These are phyloP conservation scores for Fereydounia khargensis DNA, from an alignment of 1,284 basidiomycete species.

Conservation along the genomic window DNA sequence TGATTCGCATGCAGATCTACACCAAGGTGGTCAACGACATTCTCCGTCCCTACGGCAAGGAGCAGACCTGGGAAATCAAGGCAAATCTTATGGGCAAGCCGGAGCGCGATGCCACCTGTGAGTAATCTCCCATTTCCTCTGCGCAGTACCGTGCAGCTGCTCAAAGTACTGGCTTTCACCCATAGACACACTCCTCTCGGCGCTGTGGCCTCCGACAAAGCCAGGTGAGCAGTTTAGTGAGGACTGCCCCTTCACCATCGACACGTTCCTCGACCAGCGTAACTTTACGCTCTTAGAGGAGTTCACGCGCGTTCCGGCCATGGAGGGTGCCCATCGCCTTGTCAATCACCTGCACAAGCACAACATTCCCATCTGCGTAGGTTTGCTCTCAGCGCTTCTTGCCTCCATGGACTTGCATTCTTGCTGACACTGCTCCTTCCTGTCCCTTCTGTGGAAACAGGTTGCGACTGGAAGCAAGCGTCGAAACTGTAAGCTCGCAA, in stretches of 20 bases:
- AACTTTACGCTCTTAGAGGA: slow-evolving; percentile 46
- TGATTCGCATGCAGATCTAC: too few species aligned
- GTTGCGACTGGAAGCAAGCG: slow-evolving; percentile 55
- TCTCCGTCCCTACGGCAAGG: slow-evolving; percentile 52
- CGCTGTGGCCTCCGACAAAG: slow-evolving; percentile 47
- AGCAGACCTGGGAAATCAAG: slow-evolving; percentile 58
- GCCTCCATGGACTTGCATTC: neutral
- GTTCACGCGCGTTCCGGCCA: slow-evolving; percentile 49
- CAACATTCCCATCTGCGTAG: slow-evolving; percentile 54
- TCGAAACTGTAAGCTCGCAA: too few species aligned
- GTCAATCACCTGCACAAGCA: slow-evolving; percentile 51
- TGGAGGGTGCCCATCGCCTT: slow-evolving; percentile 52
- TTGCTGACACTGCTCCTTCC: neutral
- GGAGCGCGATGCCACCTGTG: slow-evolving; percentile 48
- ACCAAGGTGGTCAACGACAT: slow-evolving; percentile 56
- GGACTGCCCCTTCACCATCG: slow-evolving; percentile 55
- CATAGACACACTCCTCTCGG: slow-evolving; percentile 39
- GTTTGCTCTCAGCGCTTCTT: too few species aligned
- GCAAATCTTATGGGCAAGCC: slow-evolving; percentile 56
- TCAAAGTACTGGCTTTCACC: neutral
- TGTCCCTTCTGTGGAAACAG: slow-evolving; percentile 5
- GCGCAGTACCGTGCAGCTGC: neutral
- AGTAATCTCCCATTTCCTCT: neutral
- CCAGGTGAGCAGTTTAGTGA: slow-evolving; percentile 19
- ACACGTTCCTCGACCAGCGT: slow-evolving; percentile 46